phyloP scores from a whole-genome alignment of 305 asterid species.

The Ajuga reptans region DNA sequence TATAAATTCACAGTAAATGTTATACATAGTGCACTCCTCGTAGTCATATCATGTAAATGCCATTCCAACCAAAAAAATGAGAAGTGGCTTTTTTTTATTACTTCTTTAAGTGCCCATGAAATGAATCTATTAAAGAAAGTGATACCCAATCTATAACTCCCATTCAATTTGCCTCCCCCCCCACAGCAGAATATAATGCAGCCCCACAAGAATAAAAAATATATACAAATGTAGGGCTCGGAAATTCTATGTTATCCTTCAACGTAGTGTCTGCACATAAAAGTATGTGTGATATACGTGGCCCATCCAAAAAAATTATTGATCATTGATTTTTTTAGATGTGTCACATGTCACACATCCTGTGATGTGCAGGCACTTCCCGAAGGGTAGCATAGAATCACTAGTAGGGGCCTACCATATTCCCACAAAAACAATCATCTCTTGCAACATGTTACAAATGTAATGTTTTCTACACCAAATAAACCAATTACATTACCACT shows the following conservation, averaged over 20 bases:
- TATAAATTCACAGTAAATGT: too few relatives aligned
- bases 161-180: not conserved
- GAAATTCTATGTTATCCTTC: too few relatives aligned
- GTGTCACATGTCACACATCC: too few relatives aligned
- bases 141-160: not conserved
- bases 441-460: conserved; percentile 16
- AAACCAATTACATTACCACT: conserved; percentile 16
- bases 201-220: conserved; percentile 14
- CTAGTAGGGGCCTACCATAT: conserved; percentile 19
- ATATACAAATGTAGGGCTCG: conserved; percentile 18
- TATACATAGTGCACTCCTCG: too few relatives aligned
- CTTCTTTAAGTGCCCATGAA: not conserved
- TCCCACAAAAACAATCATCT: conserved; percentile 10
- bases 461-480: conserved; percentile 20
- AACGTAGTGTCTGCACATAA: too few relatives aligned
- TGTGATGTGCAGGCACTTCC: too few relatives aligned
- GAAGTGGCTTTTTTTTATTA: not conserved
- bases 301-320: too few relatives aligned
- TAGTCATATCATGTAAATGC: not conserved
- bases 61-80: conserved; percentile 10
- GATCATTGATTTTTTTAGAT: too few relatives aligned
- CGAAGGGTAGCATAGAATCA: too few relatives aligned
- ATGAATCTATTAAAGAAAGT: conserved; percentile 12
- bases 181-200: not conserved
- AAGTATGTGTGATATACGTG: too few relatives aligned